Conservation (phyloP, 2,329 filamentous ascomycete species). For the Phaeosphaeriaceae sp. region DNA sequence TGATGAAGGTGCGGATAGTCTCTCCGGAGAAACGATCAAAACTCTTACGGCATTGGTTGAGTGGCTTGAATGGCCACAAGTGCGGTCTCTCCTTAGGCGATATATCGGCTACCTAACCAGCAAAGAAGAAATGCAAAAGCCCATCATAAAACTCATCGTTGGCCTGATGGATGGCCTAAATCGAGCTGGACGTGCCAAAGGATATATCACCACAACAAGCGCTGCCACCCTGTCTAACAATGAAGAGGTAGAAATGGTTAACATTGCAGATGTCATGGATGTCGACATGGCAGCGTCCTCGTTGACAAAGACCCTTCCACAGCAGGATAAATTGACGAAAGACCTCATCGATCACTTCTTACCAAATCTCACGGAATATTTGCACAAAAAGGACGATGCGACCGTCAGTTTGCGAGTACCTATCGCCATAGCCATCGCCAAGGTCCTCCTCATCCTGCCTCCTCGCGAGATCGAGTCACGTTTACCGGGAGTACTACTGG, state of each 20-base stretch:
- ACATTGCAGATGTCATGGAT: constrained; percentile 30
- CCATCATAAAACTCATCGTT: constrained; percentile 80
- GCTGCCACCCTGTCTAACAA: constrained; percentile 49
- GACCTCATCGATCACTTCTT: constrained; percentile 79
- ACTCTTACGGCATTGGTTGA: constrained; percentile 77
- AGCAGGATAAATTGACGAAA: constrained; percentile 68
- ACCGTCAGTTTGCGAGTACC: constrained; percentile 93
- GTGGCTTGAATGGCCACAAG: constrained; percentile 89
- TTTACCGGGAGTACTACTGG: constrained; percentile 83
- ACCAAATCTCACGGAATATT: constrained; percentile 79
- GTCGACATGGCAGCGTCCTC: constrained; percentile 29
- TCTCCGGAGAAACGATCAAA: constrained; percentile 84
- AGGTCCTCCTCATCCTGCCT: constrained; percentile 82
- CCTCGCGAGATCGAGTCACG: constrained; percentile 73
- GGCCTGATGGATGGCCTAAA: constrained; percentile 80
- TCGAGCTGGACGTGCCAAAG: constrained; percentile 53
- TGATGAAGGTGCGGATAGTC: constrained; percentile 77
- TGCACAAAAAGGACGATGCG: constrained; percentile 93
- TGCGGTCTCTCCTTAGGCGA: constrained; percentile 80
- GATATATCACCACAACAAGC: constrained; percentile 30
- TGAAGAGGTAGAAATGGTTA: constrained; percentile 37
- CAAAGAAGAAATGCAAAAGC: constrained; percentile 84
- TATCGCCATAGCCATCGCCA: constrained; percentile 86
- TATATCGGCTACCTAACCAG: constrained; percentile 83
- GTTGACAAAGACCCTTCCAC: constrained; percentile 71